Percentiles rank a stretch among this genome's conserved stretches.
phyloP scores from a whole-genome alignment of 2,329 filamentous ascomycete species.

The Curvularia spicifera region DNA sequence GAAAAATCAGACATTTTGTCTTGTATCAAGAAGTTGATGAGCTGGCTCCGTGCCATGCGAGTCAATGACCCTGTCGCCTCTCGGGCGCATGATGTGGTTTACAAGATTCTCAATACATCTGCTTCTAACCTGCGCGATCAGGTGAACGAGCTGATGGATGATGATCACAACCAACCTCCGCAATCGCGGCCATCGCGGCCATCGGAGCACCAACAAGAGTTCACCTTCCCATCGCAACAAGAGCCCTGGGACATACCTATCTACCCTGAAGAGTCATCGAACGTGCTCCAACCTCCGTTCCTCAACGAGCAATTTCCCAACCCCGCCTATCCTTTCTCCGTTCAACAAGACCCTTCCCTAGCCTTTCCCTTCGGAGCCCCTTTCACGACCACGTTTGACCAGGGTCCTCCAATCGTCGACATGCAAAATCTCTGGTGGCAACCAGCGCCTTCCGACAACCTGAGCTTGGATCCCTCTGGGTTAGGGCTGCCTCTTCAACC shows the following conservation, averaged over 20 bases:
- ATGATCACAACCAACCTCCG: background rate
- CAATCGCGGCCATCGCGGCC: background rate
- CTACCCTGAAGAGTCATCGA: background rate
- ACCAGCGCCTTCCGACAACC: background rate
- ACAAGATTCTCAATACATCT: slow-evolving; percentile 24
- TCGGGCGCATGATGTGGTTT: slow-evolving; percentile 37
- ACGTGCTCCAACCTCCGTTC: background rate
- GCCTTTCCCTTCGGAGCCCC: slow-evolving; percentile 27
- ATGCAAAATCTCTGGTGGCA: slow-evolving; percentile 24
- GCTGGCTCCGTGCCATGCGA: slow-evolving; percentile 45
- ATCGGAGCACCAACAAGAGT: background rate
- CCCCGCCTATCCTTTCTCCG: background rate
- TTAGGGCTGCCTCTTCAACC: slow-evolving; percentile 8
- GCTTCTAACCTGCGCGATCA: slow-evolving; percentile 21
- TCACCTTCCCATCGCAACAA: background rate
- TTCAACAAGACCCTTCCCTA: background rate
- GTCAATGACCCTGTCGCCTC: slow-evolving; percentile 36
- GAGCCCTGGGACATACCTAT: background rate
- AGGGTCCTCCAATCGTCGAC: slow-evolving; percentile 20
- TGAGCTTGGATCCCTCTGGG: background rate
- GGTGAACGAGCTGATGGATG: slow-evolving; percentile 22
- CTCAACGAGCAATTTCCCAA: background rate
- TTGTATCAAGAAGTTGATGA: slow-evolving; percentile 43
- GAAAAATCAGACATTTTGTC: slow-evolving; percentile 34
- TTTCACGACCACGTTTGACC: slow-evolving; percentile 32